These are phyloP conservation scores for Trichoderma atroviride DNA, from an alignment of 2,329 filamentous ascomycete genomes.

Conservation along the genomic window DNA sequence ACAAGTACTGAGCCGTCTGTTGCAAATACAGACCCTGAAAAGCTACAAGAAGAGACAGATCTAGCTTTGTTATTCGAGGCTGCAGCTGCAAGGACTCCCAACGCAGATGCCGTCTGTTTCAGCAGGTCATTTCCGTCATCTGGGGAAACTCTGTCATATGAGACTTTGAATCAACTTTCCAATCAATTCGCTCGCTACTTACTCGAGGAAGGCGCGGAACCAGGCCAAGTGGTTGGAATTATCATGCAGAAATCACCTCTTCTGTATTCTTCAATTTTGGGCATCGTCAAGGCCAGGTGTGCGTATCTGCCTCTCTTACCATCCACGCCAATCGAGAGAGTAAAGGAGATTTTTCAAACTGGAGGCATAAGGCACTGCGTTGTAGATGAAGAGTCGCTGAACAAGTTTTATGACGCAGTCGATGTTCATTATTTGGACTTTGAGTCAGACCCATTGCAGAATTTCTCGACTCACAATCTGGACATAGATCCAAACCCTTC, in stretches of 20 bases:
- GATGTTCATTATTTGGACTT: conserved; percentile 41
- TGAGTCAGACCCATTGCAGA: conserved; percentile 33
- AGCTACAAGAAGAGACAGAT: conserved; percentile 44
- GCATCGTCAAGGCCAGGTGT: conserved; percentile 71
- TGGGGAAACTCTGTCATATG: conserved; percentile 60
- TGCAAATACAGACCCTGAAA: conserved; percentile 47
- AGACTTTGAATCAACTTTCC: conserved; percentile 62
- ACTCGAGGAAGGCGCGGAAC: conserved; percentile 46
- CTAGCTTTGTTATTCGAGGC: conserved; percentile 59
- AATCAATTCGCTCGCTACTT: conserved; percentile 65
- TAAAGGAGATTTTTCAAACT: conserved; percentile 64
- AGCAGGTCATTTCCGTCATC: conserved; percentile 44
- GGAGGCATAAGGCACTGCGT: conserved; percentile 55
- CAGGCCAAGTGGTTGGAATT: conserved; percentile 68
- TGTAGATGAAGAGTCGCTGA: conserved; percentile 39
- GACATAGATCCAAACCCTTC: conserved; percentile 45
- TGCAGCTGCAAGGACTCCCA: conserved; percentile 51
- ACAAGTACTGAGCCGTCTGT: conserved; percentile 49
- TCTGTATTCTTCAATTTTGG: conserved; percentile 75
- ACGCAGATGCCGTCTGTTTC: conserved; percentile 67
- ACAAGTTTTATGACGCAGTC: conserved; percentile 26
- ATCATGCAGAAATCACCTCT: conserved; percentile 75
- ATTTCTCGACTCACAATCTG: conserved; percentile 43
- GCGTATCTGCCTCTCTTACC: conserved; percentile 81
- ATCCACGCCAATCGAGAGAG: conserved; percentile 65